Percentiles rank a stretch among this genome's conserved stretches.
phyloP scores from a whole-genome alignment of 176 grass and related monocot genomes.

The Carex pumila region DNA sequence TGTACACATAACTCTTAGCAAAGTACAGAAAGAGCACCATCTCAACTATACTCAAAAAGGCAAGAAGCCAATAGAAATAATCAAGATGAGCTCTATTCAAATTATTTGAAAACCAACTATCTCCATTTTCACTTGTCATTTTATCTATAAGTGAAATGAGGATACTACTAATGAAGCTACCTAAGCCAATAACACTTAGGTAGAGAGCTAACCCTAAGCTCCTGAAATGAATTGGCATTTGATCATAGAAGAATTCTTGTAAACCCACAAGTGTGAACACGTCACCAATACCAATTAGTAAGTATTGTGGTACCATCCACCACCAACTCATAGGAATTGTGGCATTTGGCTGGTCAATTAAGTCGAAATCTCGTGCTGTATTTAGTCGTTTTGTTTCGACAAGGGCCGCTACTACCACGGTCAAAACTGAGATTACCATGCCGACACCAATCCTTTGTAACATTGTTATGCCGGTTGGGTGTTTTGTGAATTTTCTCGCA shows the following conservation, averaged over 20 bases:
- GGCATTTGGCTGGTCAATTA: slow-evolving; percentile 26
- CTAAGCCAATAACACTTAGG: slow-evolving; percentile 45
- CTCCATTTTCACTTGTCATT: background rate
- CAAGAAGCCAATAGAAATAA: slow-evolving; percentile 67
- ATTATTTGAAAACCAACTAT: slow-evolving; percentile 50
- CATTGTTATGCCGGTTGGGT: slow-evolving; percentile 34
- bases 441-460: slow-evolving; percentile 43
- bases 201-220: slow-evolving; percentile 53
- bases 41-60: slow-evolving; percentile 25
- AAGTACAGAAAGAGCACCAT: slow-evolving; percentile 28
- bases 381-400: slow-evolving; percentile 42
- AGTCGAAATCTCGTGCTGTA: slow-evolving; percentile 10
- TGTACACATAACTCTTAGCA: slow-evolving; percentile 26
- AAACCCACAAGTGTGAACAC: slow-evolving; percentile 43
- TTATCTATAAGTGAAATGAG: slow-evolving; percentile 41
- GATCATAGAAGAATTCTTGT: slow-evolving; percentile 59
- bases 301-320: slow-evolving; percentile 46
- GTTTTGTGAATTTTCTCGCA: slow-evolving; percentile 18
- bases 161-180: slow-evolving; percentile 44
- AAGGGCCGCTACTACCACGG: slow-evolving; percentile 9
- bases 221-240: slow-evolving; percentile 31
- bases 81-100: slow-evolving; percentile 56
- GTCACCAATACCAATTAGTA: slow-evolving; percentile 34
- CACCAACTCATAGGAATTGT: slow-evolving; percentile 38
- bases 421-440: slow-evolving; percentile 29